Conservation (phyloP, 768 basidiomycete genomes). For the Kwoniella pini region DNA sequence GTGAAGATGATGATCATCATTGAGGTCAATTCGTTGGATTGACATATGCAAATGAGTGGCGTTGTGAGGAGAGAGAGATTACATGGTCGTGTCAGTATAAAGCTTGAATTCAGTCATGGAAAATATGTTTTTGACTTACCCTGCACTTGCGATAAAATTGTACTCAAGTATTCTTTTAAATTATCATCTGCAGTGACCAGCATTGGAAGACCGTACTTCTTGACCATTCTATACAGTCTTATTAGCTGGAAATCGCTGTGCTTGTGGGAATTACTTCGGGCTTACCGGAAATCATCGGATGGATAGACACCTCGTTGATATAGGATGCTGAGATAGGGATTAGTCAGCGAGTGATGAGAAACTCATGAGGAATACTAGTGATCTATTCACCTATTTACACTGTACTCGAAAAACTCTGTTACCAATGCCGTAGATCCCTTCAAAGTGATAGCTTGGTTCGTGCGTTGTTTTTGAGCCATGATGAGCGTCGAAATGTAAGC, state of each 20-base stretch:
- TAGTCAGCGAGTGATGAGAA: too few species aligned
- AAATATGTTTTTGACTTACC: constrained; percentile 60
- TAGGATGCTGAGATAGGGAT: constrained; percentile 66
- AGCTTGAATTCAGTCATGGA: too few species aligned
- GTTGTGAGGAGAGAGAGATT: too few species aligned
- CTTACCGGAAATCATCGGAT: constrained; percentile 78
- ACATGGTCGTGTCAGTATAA: too few species aligned
- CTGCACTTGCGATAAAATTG: constrained; percentile 88
- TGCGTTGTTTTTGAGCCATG: constrained; percentile 53
- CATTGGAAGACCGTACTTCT: constrained; percentile 96
- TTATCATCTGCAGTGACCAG: constrained; percentile 91
- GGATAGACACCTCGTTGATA: constrained; percentile 98
- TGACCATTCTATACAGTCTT: constrained; percentile 68
- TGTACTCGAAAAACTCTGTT: constrained; percentile 99
- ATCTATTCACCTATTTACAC: constrained; percentile 94
- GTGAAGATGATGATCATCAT: too few species aligned
- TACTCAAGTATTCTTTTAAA: constrained; percentile 90
- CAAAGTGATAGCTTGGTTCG: constrained; percentile 70
- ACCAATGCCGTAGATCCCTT: constrained; percentile 92
- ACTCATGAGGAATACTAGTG: too few species aligned
- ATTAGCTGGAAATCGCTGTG: not conserved
- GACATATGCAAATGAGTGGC: too few species aligned
- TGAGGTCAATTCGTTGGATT: too few species aligned
- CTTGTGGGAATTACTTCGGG: not conserved
- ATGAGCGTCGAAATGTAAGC: not conserved